Percentiles rank a stretch among this genome's conserved stretches.
These are phyloP conservation scores for Ascochyta viciae-villosae DNA, from an alignment of 2,329 filamentous ascomycete genomes.

Conservation along the genomic window DNA sequence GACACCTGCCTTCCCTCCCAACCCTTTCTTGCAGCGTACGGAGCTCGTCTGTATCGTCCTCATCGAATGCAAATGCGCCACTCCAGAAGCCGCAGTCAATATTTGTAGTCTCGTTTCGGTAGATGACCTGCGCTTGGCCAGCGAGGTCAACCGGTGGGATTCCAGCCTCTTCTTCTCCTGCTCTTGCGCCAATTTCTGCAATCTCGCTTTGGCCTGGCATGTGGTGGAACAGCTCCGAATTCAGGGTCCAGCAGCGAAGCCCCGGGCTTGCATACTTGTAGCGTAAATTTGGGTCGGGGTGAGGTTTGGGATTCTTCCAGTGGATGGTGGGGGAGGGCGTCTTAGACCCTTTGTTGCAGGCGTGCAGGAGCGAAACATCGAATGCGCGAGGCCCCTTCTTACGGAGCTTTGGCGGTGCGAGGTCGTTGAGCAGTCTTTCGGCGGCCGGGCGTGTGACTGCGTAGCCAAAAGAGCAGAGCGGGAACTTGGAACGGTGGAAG, in stretches of 20 bases:
- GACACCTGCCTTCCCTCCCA: conserved; percentile 47
- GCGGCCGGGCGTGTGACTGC: conserved; percentile 52
- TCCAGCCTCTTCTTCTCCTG: conserved; percentile 37
- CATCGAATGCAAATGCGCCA: conserved; percentile 45
- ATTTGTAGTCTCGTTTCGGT: conserved; percentile 47
- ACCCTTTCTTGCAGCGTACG: conserved; percentile 48
- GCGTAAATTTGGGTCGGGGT: conserved; percentile 27
- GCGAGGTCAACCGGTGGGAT: conserved; percentile 47
- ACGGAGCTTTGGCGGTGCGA: conserved; percentile 44
- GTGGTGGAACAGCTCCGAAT: conserved; percentile 56
- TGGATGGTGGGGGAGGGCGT: conserved; percentile 38
- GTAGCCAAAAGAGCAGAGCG: conserved; percentile 56
- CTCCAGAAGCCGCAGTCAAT: conserved; percentile 52
- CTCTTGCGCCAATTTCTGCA: conserved; percentile 39
- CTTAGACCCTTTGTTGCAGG: conserved; percentile 45
- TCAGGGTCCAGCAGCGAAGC: conserved; percentile 53
- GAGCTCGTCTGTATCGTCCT: conserved; percentile 40
- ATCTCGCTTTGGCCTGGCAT: conserved; percentile 51
- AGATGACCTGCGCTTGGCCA: conserved; percentile 39
- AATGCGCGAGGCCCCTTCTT: conserved; percentile 47
- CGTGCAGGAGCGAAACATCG: conserved; percentile 53
- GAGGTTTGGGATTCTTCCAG: conserved; percentile 28
- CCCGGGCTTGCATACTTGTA: conserved; percentile 44
- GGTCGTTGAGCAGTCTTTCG: conserved; percentile 47
- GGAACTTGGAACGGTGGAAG: conserved; percentile 52